Base-by-base conservation (phyloP, 2,329 filamentous ascomycete species). In the Fusarium sp. region DNA sequence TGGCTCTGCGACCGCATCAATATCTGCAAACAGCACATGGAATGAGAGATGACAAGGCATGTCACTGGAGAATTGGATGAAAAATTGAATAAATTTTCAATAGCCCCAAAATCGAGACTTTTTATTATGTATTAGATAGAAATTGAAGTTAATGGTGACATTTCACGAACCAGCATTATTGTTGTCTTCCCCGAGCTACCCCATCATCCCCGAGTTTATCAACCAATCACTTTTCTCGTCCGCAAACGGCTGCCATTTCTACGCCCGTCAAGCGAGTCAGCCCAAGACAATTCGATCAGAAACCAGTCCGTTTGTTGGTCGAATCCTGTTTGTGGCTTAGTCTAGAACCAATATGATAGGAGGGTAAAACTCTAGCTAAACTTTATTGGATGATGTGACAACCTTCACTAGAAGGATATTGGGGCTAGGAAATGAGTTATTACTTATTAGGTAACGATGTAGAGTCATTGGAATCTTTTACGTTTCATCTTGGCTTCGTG, bases 361-460 rank as follows among this genome's bases (percentile, higher is more conserved):
- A 53, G 29, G 29, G 43, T 20, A 24, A 31, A 43, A 23, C 29
- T 62, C 35, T 64, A 59, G 61, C 10, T 9, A 26, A 64, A 64
- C 52, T 59, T 21, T 64, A 58, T 52, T 63, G 16, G 43, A 38
- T 48, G 23, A 47, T 23, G 16, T 31, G 49, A 28, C 33, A 31
- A 26, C 18, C 8, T 20, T 41, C 10, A 18, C 16, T n/a, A 18
- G 11, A 50, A 23, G 33, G 24, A 29, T n/a, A 5, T 8, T 12
- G 26, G 9, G 10, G 21, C 24, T 15, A 21, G 29, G 46, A 49
- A 21, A 49, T 29, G 48, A 50, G 41, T 21, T 8, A n/a, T 49
- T n/a, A 11, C 13, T 6, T 11, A 13, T 20, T 8, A 18, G 3
- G 23, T n/a, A n/a, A 38, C 9, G 9, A 33, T 33, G 26, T 18